Percentiles rank a stretch among this genome's conserved stretches.
These are phyloP conservation scores for Solanum bulbocastanum DNA, from an alignment of 257 asterid genomes.

Conservation along the genomic window DNA sequence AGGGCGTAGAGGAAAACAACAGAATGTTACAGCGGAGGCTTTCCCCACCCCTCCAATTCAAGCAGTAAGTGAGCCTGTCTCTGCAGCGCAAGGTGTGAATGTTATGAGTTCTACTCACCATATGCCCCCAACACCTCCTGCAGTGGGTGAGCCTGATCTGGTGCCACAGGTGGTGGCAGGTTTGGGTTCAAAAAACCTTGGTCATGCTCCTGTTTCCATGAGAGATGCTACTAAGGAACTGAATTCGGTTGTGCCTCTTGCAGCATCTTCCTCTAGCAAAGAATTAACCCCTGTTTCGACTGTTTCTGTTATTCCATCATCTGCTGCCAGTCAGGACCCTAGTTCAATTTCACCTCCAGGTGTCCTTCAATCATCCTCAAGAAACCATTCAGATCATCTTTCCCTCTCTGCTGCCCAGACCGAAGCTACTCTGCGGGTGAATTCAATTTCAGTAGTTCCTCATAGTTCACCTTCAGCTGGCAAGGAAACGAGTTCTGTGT, in stretches of 20 bases:
- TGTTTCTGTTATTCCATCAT: background rate
- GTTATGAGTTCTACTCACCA: background rate
- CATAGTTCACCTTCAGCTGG: conserved; percentile 1
- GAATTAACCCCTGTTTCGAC: background rate
- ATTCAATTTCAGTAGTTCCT: conserved; percentile 10
- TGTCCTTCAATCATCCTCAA: background rate
- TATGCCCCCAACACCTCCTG: conserved; percentile 1
- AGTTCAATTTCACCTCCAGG: background rate
- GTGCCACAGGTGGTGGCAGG: conserved; percentile 24
- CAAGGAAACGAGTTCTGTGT: background rate
- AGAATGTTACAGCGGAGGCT: conserved; percentile 19
- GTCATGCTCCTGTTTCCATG: background rate
- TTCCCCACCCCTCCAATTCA: conserved; percentile 18
- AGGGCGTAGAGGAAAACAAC: conserved; percentile 70
- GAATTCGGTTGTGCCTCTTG: background rate
- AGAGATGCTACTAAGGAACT: background rate
- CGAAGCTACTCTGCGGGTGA: conserved; percentile 13
- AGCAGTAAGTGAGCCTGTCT: conserved; percentile 7
- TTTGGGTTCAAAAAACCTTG: conserved; percentile 10
- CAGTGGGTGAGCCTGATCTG: conserved; percentile 1
- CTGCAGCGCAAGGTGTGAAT: conserved; percentile 1
- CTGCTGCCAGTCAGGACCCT: background rate
- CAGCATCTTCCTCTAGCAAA: background rate
- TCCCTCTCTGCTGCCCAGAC: conserved; percentile 17
- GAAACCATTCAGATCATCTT: conserved; percentile 14